phyloP scores from a whole-genome alignment of 225 moss, liverwort and hornwort species.

The Sphagnum tenellum region DNA sequence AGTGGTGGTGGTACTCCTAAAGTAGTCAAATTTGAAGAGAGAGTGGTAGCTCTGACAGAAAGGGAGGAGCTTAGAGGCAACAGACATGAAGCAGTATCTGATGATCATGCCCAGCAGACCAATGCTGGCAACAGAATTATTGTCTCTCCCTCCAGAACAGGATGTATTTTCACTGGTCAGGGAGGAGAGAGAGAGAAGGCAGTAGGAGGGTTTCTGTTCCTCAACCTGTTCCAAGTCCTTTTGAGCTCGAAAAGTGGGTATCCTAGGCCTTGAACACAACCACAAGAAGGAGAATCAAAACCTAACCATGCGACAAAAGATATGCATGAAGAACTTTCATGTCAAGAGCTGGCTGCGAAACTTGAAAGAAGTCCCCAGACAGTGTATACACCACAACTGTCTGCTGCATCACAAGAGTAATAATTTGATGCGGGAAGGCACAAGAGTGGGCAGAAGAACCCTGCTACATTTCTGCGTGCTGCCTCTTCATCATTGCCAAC shows the following conservation, averaged over 20 bases:
- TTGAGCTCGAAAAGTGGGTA: slow-evolving; percentile 45
- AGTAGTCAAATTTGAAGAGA: slow-evolving; percentile 12
- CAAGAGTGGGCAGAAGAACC: too few relatives aligned
- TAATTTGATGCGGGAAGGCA: too few relatives aligned
- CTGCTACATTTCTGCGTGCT: too few relatives aligned
- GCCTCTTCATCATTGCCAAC: too few relatives aligned
- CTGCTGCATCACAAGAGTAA: too few relatives aligned
- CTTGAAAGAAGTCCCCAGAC: too few relatives aligned
- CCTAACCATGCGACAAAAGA: too few relatives aligned
- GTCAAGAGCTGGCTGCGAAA: too few relatives aligned
- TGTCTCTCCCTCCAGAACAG: slow-evolving; percentile 34
- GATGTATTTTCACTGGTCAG: slow-evolving; percentile 39
- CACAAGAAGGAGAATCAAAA: too few relatives aligned
- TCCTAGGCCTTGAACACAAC: slow-evolving; percentile 38
- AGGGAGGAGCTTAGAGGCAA: slow-evolving; percentile 46
- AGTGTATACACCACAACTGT: too few relatives aligned
- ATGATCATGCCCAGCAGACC: slow-evolving; percentile 70
- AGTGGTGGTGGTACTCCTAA: slow-evolving; percentile 24
- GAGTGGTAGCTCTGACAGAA: slow-evolving; percentile 42
- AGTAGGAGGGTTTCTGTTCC: slow-evolving; percentile 62
- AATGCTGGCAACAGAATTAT: slow-evolving; percentile 62
- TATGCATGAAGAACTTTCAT: too few relatives aligned
- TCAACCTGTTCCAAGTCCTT: slow-evolving; percentile 27
- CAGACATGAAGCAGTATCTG: slow-evolving; percentile 28
- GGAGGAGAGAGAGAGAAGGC: slow-evolving; percentile 82